These are phyloP conservation scores for Phaeoacremonium minimum DNA, from an alignment of 2,329 filamentous ascomycete genomes.

Conservation along the genomic window DNA sequence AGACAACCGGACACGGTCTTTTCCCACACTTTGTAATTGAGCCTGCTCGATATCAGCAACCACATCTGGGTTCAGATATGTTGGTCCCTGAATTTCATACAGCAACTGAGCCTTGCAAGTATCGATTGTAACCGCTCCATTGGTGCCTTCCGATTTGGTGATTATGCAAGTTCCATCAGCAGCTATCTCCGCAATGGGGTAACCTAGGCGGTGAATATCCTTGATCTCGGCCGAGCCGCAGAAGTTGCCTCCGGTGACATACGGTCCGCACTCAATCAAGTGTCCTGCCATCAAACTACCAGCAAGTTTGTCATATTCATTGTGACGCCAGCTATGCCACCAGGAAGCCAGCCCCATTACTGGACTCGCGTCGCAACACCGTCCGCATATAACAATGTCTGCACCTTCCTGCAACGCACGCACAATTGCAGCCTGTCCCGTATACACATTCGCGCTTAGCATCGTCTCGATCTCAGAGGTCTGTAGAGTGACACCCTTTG, in stretches of 20 bases:
- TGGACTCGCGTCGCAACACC: constrained; percentile 32
- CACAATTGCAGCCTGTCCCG: constrained; percentile 34
- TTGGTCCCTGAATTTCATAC: background rate
- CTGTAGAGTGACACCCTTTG: constrained; percentile 5
- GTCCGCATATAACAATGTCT: constrained; percentile 31
- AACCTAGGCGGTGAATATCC: constrained; percentile 30
- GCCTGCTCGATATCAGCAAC: background rate
- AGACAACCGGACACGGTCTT: constrained; percentile 18
- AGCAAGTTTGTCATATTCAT: constrained; percentile 37
- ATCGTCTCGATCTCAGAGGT: constrained; percentile 17
- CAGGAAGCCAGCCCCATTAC: constrained; percentile 43
- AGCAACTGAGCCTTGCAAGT: background rate
- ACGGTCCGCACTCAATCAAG: constrained; percentile 38
- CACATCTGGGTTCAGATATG: background rate
- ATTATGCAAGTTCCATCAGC: constrained; percentile 29
- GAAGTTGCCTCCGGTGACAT: constrained; percentile 42
- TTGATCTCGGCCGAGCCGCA: constrained; percentile 37
- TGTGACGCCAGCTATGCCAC: constrained; percentile 40
- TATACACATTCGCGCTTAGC: constrained; percentile 31
- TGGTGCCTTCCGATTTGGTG: constrained; percentile 17
- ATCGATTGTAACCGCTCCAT: constrained; percentile 12
- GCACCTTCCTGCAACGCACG: constrained; percentile 24
- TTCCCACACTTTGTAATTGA: background rate
- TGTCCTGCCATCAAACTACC: constrained; percentile 35
- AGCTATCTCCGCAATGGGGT: constrained; percentile 45